Evolutionary conservation across 345 rosid genomes (phyloP).

Genomic region (Linum tenue): DNA sequence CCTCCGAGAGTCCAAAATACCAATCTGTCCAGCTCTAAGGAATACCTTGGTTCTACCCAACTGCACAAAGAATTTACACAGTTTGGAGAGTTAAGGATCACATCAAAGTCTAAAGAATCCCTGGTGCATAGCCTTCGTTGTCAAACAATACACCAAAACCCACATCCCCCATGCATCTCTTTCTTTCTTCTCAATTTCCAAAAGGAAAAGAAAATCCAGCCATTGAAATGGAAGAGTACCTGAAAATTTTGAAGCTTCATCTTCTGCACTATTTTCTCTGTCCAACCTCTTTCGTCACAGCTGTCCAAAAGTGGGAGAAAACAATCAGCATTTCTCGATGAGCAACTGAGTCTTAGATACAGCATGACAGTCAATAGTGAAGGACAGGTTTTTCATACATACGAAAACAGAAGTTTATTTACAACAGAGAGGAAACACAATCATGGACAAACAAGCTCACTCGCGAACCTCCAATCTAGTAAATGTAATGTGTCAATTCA

Average conservation of each 20-base stretch:
- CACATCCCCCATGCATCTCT: not conserved
- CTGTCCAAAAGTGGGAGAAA: not conserved
- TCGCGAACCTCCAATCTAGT: not conserved
- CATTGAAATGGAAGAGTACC: constrained; percentile 30
- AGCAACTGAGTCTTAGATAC: constrained; percentile 3
- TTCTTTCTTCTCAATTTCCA: too few species aligned
- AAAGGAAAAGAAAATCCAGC: not conserved
- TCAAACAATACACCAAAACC: not conserved
- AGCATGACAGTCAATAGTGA: not conserved
- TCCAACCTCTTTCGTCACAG: constrained; percentile 60
- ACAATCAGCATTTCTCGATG: not conserved
- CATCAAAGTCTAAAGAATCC: not conserved
- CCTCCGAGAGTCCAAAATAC: constrained; percentile 67
- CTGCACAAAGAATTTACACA: constrained; percentile 34
- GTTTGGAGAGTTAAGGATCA: not conserved
- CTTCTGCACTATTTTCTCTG: constrained; percentile 62
- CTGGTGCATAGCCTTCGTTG: not conserved
- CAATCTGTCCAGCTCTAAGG: constrained; percentile 97
- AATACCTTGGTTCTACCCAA: constrained; percentile 90
- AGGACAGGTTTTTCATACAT: not conserved
- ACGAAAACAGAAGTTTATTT: not conserved
- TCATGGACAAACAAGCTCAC: not conserved
- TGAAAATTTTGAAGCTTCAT: constrained; percentile 80
- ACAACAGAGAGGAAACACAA: not conserved
- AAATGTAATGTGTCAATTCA: too few species aligned